A percentile compares a stretch with the other conserved stretches of the same genome.
These are phyloP conservation scores for Mucor velutinosus DNA, from an alignment of 371 early-diverging fungal species.

Conservation along the genomic window DNA sequence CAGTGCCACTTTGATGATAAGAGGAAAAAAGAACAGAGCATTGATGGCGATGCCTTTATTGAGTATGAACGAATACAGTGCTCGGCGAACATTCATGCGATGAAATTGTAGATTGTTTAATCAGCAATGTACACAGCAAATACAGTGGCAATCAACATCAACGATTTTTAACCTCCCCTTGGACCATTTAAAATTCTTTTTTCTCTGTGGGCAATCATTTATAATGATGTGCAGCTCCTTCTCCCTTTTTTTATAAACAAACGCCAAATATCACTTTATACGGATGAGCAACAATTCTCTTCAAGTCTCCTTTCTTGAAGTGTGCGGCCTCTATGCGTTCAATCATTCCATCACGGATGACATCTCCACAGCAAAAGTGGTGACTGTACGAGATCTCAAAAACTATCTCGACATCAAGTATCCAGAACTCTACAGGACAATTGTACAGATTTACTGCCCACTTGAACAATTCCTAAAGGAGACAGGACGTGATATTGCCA, in stretches of 20 bases:
- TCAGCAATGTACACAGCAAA: too few species aligned
- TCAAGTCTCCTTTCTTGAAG: conserved; percentile 6
- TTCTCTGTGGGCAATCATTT: too few species aligned
- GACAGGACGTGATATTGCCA: conserved; percentile 8
- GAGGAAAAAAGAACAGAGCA: too few species aligned
- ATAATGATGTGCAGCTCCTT: not conserved
- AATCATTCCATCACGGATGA: conserved; percentile 2
- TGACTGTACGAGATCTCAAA: not conserved
- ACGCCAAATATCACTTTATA: not conserved
- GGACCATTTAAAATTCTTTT: not conserved
- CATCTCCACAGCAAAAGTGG: not conserved
- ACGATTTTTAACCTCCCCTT: not conserved
- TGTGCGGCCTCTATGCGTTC: conserved; percentile 5
- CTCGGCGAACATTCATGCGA: too few species aligned
- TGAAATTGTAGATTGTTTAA: too few species aligned
- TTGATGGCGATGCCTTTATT: too few species aligned
- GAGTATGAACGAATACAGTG: too few species aligned
- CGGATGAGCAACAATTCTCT: not conserved
- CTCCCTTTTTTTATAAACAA: not conserved
- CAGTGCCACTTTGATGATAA: too few species aligned
- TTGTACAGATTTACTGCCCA: not conserved
- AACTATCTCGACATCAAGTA: not conserved
- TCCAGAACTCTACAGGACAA: not conserved
- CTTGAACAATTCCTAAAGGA: conserved; percentile 5
- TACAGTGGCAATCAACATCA: too few species aligned